Percentiles rank a stretch among this genome's conserved stretches.
phyloP scores from a whole-genome alignment of 371 early-diverging fungal genomes.

The Caulochytrium protostelioides region DNA sequence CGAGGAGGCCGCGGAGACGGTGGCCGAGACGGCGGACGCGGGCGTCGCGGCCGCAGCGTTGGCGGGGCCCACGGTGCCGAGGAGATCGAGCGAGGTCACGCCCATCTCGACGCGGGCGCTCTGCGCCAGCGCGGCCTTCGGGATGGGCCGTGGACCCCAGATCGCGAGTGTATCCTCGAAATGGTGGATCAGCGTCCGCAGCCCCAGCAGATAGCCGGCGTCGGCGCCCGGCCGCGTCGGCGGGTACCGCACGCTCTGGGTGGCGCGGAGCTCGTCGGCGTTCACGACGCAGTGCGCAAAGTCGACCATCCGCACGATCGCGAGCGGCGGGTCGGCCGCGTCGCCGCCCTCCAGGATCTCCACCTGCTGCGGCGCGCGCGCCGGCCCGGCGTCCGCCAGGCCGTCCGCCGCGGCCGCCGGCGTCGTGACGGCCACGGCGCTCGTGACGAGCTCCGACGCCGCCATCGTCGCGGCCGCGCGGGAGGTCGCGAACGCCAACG shows the following conservation, averaged over 20 bases:
- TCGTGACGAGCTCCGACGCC: neutral
- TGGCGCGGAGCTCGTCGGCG: conserved; percentile 7
- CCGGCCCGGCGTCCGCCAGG: conserved; percentile 2
- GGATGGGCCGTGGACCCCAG: no score
- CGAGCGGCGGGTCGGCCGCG: neutral
- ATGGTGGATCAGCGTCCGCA: conserved; percentile 38
- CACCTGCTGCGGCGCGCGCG: neutral
- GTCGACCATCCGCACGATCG: conserved; percentile 65
- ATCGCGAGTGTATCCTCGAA: no score
- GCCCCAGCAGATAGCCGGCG: conserved; percentile 47
- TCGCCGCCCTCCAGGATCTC: conserved; percentile 6
- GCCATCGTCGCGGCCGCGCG: neutral
- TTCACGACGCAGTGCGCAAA: conserved; percentile 57
- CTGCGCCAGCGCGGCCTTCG: no score
- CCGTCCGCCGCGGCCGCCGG: neutral
- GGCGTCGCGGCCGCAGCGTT: no score
- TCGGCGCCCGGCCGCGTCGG: conserved; percentile 46
- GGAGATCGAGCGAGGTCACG: no score
- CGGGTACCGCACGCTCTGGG: conserved; percentile 24
- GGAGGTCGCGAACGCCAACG: conserved; percentile 2
- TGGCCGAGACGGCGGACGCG: no score
- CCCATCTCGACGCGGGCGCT: no score
- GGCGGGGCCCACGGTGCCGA: no score
- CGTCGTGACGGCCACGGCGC: neutral
- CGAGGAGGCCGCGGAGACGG: no score